A percentile compares a stretch with the other conserved stretches of the same genome.
phyloP scores from a whole-genome alignment of 148 eudicot genomes.

The Cornus kousa region DNA sequence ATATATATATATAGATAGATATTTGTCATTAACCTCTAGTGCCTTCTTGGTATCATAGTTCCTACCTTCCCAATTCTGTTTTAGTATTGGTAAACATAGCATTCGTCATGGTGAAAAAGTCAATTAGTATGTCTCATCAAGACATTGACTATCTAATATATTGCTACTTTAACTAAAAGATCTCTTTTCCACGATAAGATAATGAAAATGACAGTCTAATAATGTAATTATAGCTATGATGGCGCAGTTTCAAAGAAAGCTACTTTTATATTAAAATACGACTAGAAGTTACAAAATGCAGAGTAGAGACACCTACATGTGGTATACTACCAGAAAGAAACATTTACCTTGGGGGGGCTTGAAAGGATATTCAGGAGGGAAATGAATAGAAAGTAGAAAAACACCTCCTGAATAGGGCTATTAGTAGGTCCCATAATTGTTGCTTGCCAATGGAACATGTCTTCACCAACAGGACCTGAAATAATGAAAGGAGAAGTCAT shows the following conservation, averaged over 20 bases:
- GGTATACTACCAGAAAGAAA: neutral
- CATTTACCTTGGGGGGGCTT: conserved; percentile 44
- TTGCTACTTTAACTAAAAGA: neutral
- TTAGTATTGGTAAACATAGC: too few species aligned
- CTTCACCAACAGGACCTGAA: conserved; percentile 41
- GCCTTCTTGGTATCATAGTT: too few species aligned
- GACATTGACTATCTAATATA: too few species aligned
- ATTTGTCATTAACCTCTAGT: too few species aligned
- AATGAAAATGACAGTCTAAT: neutral
- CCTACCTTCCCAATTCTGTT: too few species aligned
- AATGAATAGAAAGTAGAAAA: conserved; percentile 39
- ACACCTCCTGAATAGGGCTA: conserved; percentile 47
- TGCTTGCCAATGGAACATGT: conserved; percentile 42
- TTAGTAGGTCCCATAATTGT: conserved; percentile 42
- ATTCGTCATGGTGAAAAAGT: too few species aligned
- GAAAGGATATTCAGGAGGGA: conserved; percentile 42
- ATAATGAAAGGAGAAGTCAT: too few species aligned
- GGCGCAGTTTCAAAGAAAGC: neutral
- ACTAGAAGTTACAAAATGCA: neutral
- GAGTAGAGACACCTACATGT: neutral
- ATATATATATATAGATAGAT: too few species aligned
- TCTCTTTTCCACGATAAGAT: neutral
- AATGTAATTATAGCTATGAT: too few species aligned
- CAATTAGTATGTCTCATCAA: neutral
- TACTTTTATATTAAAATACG: too few species aligned